Conservation (phyloP, 75 land plant species). For the Picea glauca region DNA sequence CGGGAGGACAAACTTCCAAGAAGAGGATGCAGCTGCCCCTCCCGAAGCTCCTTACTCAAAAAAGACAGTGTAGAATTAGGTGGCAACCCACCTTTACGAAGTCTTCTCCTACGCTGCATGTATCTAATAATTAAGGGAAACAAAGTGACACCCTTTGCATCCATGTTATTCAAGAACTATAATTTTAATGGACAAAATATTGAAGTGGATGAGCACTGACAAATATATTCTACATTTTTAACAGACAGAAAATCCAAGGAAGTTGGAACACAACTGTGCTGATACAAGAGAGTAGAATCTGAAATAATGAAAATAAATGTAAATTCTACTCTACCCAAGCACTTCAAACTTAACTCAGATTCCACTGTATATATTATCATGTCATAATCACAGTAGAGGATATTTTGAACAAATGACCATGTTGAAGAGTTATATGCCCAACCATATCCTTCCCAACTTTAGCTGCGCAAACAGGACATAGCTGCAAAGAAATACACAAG, state of each 20-base stretch:
- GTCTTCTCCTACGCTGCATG: conserved; percentile 69
- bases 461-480: conserved; percentile 74
- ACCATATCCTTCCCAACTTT: conserved; percentile 63
- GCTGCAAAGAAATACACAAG: conserved; percentile 34
- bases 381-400: conserved; percentile 37
- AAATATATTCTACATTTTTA: not conserved
- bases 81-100: conserved; percentile 33
- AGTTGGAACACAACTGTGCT: not conserved
- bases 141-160: not conserved
- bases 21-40: conserved; percentile 56
- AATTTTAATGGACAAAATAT: not conserved
- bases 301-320: not conserved
- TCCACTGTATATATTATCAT: not conserved
- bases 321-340: not conserved
- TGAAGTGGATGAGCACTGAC: not conserved
- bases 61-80: conserved; percentile 42
- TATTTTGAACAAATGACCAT: conserved; percentile 78
- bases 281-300: not conserved
- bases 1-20: conserved; percentile 33
- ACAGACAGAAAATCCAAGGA: not conserved
- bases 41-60: conserved; percentile 62
- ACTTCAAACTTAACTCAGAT: not conserved
- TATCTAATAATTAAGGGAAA: conserved; percentile 54
- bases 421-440: conserved; percentile 77
- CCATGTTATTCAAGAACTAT: not conserved